Base-by-base conservation (phyloP, 2,329 filamentous ascomycete species). In the Arachnomyces sp. region DNA sequence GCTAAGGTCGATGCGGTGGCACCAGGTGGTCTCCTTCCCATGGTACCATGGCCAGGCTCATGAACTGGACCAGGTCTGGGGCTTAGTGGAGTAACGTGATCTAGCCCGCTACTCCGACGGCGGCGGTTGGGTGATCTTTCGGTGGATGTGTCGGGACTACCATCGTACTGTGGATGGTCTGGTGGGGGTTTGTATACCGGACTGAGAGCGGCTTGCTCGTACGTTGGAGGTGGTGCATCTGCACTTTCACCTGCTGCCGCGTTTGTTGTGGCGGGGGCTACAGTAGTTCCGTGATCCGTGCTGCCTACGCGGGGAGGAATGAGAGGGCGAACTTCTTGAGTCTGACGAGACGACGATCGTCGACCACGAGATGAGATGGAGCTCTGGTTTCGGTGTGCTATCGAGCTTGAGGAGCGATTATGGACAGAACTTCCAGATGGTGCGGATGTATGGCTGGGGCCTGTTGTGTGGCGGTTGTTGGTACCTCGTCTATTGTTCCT, bases 151-250 rank as follows among this genome's bases (percentile, higher is more conserved):
- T n/a, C 52, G 42, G 7, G 35, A 40, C 7, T 39, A 9, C 49
- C 42, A 44, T 60, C 29, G 54, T 56, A 30, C 39, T 50, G 49
- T 0, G 67, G 54, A 40, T 66, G 67, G 36, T 61, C 54, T 11
- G 54, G 52, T 0, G 74, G 71, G 2, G 74, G 73, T 13, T 70
- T 61, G 47, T 80, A 82, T 2, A 69, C 69, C n/a, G 70, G 68
- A 32, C 70, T 68, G 11, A 64, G 71, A 1, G 77, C 71, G 13
- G 77, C 76, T 56, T 82, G 77, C 55, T 84, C 80, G 52, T 84
- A 84, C 0, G 73, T 72, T 3, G 80, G 80, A 1, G 78, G 79
- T 2, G 78, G 77, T 0, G 68, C 72, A 18, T 78, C 71, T 16
- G 74, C 69, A 38, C 50, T 65, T 35, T 60, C 66, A 5, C 9